Conservation (phyloP, 2,329 filamentous ascomycete genomes). For the Zarea fungicola region DNA sequence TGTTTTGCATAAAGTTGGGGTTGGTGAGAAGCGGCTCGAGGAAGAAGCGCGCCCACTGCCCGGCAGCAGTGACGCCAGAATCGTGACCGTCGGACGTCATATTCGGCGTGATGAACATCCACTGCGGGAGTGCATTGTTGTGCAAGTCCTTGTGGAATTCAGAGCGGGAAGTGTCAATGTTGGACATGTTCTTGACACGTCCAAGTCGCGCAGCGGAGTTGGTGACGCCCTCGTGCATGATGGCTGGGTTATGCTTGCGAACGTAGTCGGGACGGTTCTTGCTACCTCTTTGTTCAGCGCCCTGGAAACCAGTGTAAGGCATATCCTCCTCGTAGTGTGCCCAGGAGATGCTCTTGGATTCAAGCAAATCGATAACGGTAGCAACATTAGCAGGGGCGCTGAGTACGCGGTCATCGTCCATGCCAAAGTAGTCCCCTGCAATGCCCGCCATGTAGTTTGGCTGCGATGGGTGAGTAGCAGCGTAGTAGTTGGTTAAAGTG, state of each 20-base stretch:
- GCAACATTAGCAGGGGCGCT: constrained; percentile 55
- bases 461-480: constrained; percentile 59
- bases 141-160: constrained; percentile 63
- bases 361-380: constrained; percentile 62
- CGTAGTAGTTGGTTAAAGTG: constrained; percentile 35
- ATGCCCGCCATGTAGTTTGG: constrained; percentile 63
- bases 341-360: constrained; percentile 61
- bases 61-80: constrained; percentile 63
- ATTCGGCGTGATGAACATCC: constrained; percentile 67
- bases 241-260: constrained; percentile 69
- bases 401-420: constrained; percentile 55
- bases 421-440: constrained; percentile 59
- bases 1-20: constrained; percentile 68
- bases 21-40: constrained; percentile 65
- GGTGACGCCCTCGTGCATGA: constrained; percentile 63
- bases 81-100: constrained; percentile 77
- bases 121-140: constrained; percentile 61
- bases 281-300: constrained; percentile 55
- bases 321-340: constrained; percentile 72
- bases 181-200: constrained; percentile 65
- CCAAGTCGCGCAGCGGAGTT: constrained; percentile 53
- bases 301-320: constrained; percentile 70
- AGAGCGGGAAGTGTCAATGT: constrained; percentile 35
- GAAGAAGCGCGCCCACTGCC: constrained; percentile 62
- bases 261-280: constrained; percentile 71